phyloP scores from a whole-genome alignment of 2,329 filamentous ascomycete species.

The Exserohilum turcica region DNA sequence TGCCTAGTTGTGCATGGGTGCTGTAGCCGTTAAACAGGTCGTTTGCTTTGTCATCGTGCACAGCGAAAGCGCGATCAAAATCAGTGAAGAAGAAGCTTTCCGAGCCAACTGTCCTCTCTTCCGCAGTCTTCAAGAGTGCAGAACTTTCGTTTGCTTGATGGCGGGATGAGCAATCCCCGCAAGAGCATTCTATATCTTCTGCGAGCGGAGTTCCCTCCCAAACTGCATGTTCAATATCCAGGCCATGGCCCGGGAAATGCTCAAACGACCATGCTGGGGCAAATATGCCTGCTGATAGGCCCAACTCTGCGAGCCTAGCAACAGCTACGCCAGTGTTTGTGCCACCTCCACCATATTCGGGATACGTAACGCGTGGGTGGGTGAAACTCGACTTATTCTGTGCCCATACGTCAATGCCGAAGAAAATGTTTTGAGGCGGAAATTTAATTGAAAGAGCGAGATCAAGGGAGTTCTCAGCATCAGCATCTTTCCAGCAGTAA shows the following conservation, averaged over 20 bases:
- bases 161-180: conserved; percentile 28
- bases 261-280: conserved; percentile 56
- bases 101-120: conserved; percentile 40
- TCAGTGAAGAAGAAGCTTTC: conserved; percentile 48
- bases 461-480: conserved; percentile 31
- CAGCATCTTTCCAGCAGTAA: conserved; percentile 50
- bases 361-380: conserved; percentile 46
- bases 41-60: conserved; percentile 17
- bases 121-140: conserved; percentile 38
- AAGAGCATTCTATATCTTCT: conserved; percentile 39
- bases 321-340: conserved; percentile 52
- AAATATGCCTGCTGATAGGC: conserved; percentile 51
- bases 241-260: conserved; percentile 45
- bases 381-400: conserved; percentile 45
- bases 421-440: conserved; percentile 39
- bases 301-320: conserved; percentile 41
- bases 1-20: conserved; percentile 38
- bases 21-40: conserved; percentile 23
- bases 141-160: conserved; percentile 30
- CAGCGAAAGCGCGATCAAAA: conserved; percentile 42
- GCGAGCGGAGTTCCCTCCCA: conserved; percentile 45
- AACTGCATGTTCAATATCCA: conserved; percentile 38
- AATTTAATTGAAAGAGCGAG: conserved; percentile 34
- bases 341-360: conserved; percentile 47
- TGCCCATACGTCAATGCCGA: conserved; percentile 55